Evolutionary conservation across 805 yeast species (phyloP).

Genomic region (Candida sphagnicola): DNA sequence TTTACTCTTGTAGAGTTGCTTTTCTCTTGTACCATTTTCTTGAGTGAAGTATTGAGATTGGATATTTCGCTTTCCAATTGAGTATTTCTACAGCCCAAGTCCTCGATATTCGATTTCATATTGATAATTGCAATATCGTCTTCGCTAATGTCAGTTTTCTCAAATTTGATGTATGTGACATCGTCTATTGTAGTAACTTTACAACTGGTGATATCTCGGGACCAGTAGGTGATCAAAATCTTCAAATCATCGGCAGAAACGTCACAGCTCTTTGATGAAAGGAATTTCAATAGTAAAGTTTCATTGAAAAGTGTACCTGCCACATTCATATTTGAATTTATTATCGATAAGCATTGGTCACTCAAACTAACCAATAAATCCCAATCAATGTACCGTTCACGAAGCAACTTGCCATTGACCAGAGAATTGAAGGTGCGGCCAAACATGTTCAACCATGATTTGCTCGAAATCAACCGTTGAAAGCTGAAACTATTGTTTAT

Average conservation of each 20-base stretch:
- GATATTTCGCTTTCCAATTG: conserved; percentile 17
- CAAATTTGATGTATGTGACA: conserved; percentile 20
- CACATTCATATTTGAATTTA: conserved; percentile 7
- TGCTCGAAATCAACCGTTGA: conserved; percentile 9
- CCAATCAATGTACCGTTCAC: conserved; percentile 22
- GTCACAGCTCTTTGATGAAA: conserved; percentile 5
- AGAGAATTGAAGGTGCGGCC: conserved; percentile 13
- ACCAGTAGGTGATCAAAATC: conserved; percentile 22
- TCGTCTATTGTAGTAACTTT: conserved; percentile 9
- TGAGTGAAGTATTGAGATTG: conserved; percentile 14
- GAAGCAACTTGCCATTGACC: conserved; percentile 12
- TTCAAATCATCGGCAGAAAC: conserved; percentile 22
- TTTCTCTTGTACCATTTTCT: conserved; percentile 10
- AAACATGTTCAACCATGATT: conserved; percentile 13
- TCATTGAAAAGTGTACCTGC: conserved; percentile 13
- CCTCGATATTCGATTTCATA: conserved; percentile 18
- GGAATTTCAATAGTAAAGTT: conserved; percentile 8
- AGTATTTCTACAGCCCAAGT: conserved; percentile 9
- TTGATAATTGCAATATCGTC: conserved; percentile 30
- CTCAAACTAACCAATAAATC: conserved; percentile 13
- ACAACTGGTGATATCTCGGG: conserved; percentile 20
- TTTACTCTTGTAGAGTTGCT: conserved; percentile 16
- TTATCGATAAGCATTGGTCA: background rate
- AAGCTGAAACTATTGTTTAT: conserved; percentile 3
- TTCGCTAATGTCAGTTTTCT: conserved; percentile 14